Conservation (phyloP, 768 basidiomycete species). For the Suillus clintonianus region DNA sequence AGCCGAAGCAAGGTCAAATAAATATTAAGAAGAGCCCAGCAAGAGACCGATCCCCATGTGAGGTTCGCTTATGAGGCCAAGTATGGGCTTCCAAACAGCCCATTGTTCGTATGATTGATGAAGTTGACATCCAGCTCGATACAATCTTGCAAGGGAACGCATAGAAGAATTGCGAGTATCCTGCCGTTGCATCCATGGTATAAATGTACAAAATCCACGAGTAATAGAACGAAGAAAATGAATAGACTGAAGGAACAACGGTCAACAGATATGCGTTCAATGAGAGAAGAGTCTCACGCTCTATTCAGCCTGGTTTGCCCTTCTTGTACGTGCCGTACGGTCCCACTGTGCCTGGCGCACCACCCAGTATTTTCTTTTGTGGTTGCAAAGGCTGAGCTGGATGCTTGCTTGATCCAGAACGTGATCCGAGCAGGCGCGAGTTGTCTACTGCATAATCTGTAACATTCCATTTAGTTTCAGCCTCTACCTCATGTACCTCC, state of each 20-base stretch:
- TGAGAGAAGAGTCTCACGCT: background rate
- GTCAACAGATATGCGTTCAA: background rate
- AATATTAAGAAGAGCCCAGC: background rate
- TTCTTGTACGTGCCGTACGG: slow-evolving; percentile 46
- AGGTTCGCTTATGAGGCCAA: background rate
- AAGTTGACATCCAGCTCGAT: background rate
- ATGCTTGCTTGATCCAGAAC: slow-evolving; percentile 12
- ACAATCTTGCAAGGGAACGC: background rate
- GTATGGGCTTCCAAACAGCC: background rate
- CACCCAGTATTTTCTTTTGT: slow-evolving; percentile 32
- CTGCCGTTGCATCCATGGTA: background rate
- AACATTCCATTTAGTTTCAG: background rate
- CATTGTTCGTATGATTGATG: background rate
- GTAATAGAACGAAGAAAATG: background rate
- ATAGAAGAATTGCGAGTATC: background rate
- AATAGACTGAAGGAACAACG: background rate
- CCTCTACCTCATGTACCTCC: slow-evolving; percentile 26
- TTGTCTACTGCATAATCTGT: slow-evolving; percentile 19
- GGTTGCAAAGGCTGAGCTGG: slow-evolving; percentile 5
- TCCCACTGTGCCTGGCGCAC: slow-evolving; percentile 38
- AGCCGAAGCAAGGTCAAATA: background rate
- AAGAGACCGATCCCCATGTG: background rate
- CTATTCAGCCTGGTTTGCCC: background rate
- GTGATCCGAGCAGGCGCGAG: slow-evolving; percentile 13
- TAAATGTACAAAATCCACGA: background rate